Evolutionary conservation across 2,329 filamentous ascomycete species (phyloP).

Genomic region (Arthrobotrys entomopaga): DNA sequence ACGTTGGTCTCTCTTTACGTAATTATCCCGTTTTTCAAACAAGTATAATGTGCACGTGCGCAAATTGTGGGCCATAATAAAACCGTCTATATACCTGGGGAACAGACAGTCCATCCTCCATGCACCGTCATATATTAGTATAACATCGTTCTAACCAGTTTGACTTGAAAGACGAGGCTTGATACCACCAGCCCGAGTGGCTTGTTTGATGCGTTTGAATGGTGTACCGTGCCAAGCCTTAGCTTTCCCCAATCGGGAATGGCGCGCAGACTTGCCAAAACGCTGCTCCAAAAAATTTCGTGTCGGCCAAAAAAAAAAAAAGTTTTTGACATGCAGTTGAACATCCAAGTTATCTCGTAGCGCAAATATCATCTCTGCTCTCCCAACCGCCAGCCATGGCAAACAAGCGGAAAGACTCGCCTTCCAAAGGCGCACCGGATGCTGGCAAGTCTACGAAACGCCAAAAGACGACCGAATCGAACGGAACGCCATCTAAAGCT

Average conservation of each 20-base stretch:
- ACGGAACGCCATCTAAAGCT: slow-evolving; percentile 25
- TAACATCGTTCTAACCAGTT: background rate
- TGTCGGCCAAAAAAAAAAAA: slow-evolving; percentile 33
- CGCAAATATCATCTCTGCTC: background rate
- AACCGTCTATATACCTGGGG: too few species aligned
- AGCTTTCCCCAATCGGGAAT: slow-evolving; percentile 6
- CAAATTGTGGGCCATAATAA: too few species aligned
- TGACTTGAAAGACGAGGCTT: too few species aligned
- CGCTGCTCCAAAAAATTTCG: slow-evolving; percentile 34
- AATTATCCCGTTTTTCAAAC: too few species aligned
- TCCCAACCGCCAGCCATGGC: slow-evolving; percentile 21
- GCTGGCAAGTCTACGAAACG: slow-evolving; percentile 46
- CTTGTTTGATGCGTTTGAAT: slow-evolving; percentile 2
- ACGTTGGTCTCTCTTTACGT: too few species aligned
- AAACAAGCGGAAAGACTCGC: slow-evolving; percentile 51
- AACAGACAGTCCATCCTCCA: too few species aligned
- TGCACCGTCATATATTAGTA: background rate
- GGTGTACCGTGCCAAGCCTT: slow-evolving; percentile 14
- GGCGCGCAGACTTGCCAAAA: background rate
- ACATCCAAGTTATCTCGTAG: slow-evolving; percentile 13
- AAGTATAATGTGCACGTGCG: too few species aligned
- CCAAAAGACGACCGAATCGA: slow-evolving; percentile 38
- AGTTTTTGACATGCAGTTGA: slow-evolving; percentile 10
- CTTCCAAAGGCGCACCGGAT: slow-evolving; percentile 44
- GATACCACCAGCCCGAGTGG: background rate